phyloP scores from a whole-genome alignment of 2,329 filamentous ascomycete genomes.

The Tolypocladium sp. region DNA sequence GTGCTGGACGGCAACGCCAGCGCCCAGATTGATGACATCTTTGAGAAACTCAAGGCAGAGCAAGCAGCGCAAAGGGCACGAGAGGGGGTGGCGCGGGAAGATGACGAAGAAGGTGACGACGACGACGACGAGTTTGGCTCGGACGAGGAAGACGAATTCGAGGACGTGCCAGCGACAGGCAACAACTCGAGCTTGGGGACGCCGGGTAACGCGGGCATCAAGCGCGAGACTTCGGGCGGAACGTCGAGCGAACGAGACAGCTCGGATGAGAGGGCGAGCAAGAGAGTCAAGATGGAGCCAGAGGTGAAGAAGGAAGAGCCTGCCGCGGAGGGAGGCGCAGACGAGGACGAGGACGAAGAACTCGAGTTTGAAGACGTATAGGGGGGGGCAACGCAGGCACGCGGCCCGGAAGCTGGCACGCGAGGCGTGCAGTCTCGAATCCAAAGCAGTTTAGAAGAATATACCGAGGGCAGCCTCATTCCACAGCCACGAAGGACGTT shows the following conservation, averaged over 20 bases:
- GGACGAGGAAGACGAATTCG: slow-evolving; percentile 36
- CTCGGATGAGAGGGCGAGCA: slow-evolving; percentile 38
- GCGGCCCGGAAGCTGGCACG: neutral
- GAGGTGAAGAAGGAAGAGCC: slow-evolving; percentile 28
- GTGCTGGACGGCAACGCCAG: slow-evolving; percentile 40
- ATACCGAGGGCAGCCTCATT: neutral
- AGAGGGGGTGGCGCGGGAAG: slow-evolving; percentile 17
- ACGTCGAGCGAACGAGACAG: slow-evolving; percentile 12
- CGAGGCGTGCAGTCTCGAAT: neutral
- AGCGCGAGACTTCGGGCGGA: slow-evolving; percentile 14
- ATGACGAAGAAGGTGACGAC: slow-evolving; percentile 22
- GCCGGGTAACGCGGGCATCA: slow-evolving; percentile 20
- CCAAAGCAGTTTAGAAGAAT: neutral
- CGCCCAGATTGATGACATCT: slow-evolving; percentile 56
- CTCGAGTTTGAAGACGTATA: slow-evolving; percentile 52
- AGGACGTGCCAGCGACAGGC: slow-evolving; percentile 35
- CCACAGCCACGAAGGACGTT: neutral
- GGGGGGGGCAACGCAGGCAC: neutral
- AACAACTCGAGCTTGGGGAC: slow-evolving; percentile 21
- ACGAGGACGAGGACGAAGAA: slow-evolving; percentile 42
- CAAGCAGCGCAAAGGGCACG: slow-evolving; percentile 37
- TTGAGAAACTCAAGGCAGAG: slow-evolving; percentile 55
- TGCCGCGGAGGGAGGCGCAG: slow-evolving; percentile 33
- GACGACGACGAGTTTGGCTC: slow-evolving; percentile 24
- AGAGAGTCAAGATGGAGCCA: slow-evolving; percentile 52